Evolutionary conservation across 2,329 filamentous ascomycete genomes (phyloP).

Genomic region (Tolypocladium capitatum): DNA sequence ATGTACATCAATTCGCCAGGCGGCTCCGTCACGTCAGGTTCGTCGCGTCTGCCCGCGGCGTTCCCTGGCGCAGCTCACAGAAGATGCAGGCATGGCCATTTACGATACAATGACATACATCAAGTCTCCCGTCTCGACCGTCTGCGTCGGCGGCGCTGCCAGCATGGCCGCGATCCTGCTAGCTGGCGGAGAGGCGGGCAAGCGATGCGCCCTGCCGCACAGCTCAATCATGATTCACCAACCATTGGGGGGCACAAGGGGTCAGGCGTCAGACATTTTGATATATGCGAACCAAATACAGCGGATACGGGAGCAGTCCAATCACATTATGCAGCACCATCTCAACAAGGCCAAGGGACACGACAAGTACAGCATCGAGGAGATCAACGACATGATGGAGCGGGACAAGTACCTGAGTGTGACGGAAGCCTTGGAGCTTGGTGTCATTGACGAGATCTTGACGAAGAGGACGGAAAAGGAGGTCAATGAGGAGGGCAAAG

Average conservation of each 20-base stretch:
- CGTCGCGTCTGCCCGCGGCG: conserved; percentile 1
- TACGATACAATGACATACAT: conserved; percentile 99
- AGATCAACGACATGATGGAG: conserved; percentile 94
- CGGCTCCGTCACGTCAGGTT: conserved; percentile 67
- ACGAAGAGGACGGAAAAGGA: conserved; percentile 41
- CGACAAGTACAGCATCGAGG: conserved; percentile 65
- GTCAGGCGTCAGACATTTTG: conserved; percentile 67
- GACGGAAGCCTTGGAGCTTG: conserved; percentile 75
- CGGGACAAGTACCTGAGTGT: conserved; percentile 89
- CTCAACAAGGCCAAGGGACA: conserved; percentile 63
- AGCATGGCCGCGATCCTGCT: conserved; percentile 89
- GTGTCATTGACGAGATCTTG: conserved; percentile 85
- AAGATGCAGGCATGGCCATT: conserved; percentile 54
- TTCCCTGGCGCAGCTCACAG: conserved; percentile 1
- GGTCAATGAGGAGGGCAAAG: conserved; percentile 14
- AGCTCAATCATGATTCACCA: conserved; percentile 96
- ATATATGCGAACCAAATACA: conserved; percentile 98
- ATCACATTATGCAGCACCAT: conserved; percentile 79
- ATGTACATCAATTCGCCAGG: conserved; percentile 98
- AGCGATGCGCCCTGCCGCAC: conserved; percentile 83
- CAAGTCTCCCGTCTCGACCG: conserved; percentile 79
- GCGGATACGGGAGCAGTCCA: conserved; percentile 70
- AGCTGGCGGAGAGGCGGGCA: conserved; percentile 71
- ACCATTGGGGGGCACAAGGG: conserved; percentile 61
- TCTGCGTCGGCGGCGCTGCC: conserved; percentile 87